Conservation (phyloP, 1,284 basidiomycete genomes). For the Marasmius sp. region DNA sequence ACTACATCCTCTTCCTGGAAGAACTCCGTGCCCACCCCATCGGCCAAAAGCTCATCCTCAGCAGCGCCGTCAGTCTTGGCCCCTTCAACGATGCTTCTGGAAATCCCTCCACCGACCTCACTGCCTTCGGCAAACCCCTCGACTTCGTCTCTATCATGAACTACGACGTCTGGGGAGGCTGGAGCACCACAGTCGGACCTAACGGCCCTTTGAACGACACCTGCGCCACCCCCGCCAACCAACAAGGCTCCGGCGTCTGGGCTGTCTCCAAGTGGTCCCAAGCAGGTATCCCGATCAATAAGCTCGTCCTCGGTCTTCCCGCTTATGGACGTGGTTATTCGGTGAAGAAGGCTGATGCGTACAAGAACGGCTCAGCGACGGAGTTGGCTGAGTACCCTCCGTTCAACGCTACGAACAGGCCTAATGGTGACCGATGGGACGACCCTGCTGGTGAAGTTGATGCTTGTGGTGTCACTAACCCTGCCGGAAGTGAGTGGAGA, state of each 20-base stretch:
- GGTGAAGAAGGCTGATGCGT: background rate
- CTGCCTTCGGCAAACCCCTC: constrained; percentile 27
- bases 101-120: constrained; percentile 53
- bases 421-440: background rate
- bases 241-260: constrained; percentile 72
- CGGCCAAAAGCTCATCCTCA: constrained; percentile 46
- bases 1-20: constrained; percentile 46
- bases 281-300: background rate
- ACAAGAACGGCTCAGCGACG: background rate
- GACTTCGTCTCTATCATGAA: constrained; percentile 7
- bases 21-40: constrained; percentile 44
- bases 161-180: constrained; percentile 17
- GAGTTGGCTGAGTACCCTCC: background rate
- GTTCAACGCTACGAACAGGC: background rate
- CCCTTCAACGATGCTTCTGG: constrained; percentile 58
- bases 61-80: constrained; percentile 54
- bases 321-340: constrained; percentile 1
- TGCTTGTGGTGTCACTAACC: background rate
- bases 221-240: constrained; percentile 59
- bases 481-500: background rate
- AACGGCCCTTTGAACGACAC: constrained; percentile 84
- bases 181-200: constrained; percentile 49
- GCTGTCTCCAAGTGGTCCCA: constrained; percentile 50
- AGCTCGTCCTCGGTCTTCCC: background rate
- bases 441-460: background rate